Percentiles rank a stretch among this genome's conserved stretches.
Conservation (phyloP, 2,329 filamentous ascomycete genomes). For the Calonectria honghensis region DNA sequence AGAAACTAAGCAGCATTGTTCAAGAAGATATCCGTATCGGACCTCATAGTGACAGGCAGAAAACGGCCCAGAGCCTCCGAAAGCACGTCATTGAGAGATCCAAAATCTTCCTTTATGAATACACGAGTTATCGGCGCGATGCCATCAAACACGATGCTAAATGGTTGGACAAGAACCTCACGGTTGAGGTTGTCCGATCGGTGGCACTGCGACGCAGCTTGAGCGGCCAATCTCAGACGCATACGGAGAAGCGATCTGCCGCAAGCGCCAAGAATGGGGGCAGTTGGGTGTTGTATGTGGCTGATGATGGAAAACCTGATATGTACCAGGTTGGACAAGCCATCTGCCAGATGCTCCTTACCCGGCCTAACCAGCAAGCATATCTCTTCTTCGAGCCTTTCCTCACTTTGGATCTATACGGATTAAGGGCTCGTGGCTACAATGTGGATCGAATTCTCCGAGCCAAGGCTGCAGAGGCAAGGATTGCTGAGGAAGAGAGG, state of each 20-base stretch:
- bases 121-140: constrained; percentile 81
- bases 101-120: constrained; percentile 91
- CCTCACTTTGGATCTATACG: constrained; percentile 87
- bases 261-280: constrained; percentile 74
- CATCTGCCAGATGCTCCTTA: constrained; percentile 86
- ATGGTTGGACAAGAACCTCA: constrained; percentile 92
- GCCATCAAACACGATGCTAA: constrained; percentile 89
- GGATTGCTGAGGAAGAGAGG: constrained; percentile 88
- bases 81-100: constrained; percentile 91
- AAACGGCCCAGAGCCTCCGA: constrained; percentile 80
- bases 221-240: constrained; percentile 79
- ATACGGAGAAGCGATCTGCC: constrained; percentile 85
- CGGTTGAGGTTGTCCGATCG: constrained; percentile 84
- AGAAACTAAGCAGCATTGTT: constrained; percentile 84
- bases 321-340: constrained; percentile 95
- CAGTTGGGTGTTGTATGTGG: constrained; percentile 84
- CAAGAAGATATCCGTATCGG: constrained; percentile 87
- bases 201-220: constrained; percentile 87
- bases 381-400: constrained; percentile 94
- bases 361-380: constrained; percentile 89
- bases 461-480: constrained; percentile 89
- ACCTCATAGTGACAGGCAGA: constrained; percentile 78
- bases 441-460: constrained; percentile 96
- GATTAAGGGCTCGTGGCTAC: constrained; percentile 91
- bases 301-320: constrained; percentile 80